Conservation (phyloP, 805 yeast species). For the Debaryomyces tyrocola region DNA sequence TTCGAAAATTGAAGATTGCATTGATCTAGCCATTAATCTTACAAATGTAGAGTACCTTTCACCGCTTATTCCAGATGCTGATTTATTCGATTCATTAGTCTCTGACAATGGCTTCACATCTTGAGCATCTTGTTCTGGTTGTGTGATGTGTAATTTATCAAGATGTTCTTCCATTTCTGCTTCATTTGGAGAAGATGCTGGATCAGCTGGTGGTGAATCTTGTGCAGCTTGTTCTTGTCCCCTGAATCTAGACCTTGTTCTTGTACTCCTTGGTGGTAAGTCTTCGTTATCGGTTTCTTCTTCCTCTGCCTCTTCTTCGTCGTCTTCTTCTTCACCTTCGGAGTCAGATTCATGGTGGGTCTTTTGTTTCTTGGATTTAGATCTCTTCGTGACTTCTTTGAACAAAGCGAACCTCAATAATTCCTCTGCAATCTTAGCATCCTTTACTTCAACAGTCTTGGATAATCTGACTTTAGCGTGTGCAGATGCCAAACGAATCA, state of each 20-base stretch:
- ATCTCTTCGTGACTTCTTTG: conserved; percentile 60
- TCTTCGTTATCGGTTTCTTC: conserved; percentile 12
- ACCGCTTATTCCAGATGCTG: conserved; percentile 22
- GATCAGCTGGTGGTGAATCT: background rate
- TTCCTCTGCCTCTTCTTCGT: conserved; percentile 31
- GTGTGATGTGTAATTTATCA: conserved; percentile 29
- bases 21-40: conserved; percentile 28
- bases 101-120: conserved; percentile 25
- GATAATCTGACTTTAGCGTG: conserved; percentile 95
- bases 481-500: conserved; percentile 92
- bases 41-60: conserved; percentile 34
- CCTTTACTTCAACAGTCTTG: conserved; percentile 66
- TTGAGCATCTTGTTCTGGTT: conserved; percentile 13
- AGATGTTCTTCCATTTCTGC: conserved; percentile 24
- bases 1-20: conserved; percentile 33
- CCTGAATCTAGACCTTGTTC: conserved; percentile 16
- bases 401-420: conserved; percentile 82
- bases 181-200: conserved; percentile 1
- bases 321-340: conserved; percentile 32
- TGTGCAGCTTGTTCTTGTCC: conserved; percentile 1
- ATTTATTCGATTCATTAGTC: conserved; percentile 18
- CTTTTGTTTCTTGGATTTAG: conserved; percentile 30
- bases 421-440: conserved; percentile 84
- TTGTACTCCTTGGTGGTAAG: conserved; percentile 13
- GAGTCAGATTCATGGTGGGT: conserved; percentile 22